Evolutionary conservation across 2,329 filamentous ascomycete genomes (phyloP).

Genomic region (Scopulariopsis brevicaulis): DNA sequence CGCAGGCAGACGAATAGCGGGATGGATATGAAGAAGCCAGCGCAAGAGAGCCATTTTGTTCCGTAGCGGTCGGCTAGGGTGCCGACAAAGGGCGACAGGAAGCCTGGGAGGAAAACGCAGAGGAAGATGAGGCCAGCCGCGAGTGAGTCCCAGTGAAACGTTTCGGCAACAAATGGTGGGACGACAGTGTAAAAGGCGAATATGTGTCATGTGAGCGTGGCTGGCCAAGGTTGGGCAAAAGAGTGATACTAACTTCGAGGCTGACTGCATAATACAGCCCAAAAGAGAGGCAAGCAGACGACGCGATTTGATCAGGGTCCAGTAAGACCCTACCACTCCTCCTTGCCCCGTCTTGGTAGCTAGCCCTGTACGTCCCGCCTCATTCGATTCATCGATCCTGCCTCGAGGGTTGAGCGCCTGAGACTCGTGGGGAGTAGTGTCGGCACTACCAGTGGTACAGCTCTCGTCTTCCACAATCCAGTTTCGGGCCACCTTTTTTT

Average conservation of each 20-base stretch:
- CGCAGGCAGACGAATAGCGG: not conserved
- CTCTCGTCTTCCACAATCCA: not conserved
- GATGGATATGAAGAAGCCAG: not conserved
- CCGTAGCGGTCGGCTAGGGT: not conserved
- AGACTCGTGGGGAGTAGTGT: too few relatives aligned
- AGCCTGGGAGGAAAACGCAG: not conserved
- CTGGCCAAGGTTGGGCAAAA: not conserved
- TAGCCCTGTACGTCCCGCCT: too few relatives aligned
- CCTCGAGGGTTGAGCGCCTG: too few relatives aligned
- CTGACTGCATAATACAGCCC: too few relatives aligned
- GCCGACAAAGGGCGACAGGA: not conserved
- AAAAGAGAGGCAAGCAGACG: too few relatives aligned
- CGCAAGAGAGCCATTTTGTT: not conserved
- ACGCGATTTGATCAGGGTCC: too few relatives aligned
- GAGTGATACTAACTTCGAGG: not conserved
- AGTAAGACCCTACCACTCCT: too few relatives aligned
- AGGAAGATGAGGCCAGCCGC: not conserved
- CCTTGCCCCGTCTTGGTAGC: too few relatives aligned
- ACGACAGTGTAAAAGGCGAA: not conserved
- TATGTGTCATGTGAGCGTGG: not conserved
- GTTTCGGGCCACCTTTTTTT: not conserved
- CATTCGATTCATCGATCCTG: too few relatives aligned
- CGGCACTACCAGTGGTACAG: too few relatives aligned
- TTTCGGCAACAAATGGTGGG: not conserved
- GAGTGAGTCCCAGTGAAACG: not conserved